These are phyloP conservation scores for Ceratocystis papillata DNA, from an alignment of 2,329 filamentous ascomycete species.

Conservation along the genomic window DNA sequence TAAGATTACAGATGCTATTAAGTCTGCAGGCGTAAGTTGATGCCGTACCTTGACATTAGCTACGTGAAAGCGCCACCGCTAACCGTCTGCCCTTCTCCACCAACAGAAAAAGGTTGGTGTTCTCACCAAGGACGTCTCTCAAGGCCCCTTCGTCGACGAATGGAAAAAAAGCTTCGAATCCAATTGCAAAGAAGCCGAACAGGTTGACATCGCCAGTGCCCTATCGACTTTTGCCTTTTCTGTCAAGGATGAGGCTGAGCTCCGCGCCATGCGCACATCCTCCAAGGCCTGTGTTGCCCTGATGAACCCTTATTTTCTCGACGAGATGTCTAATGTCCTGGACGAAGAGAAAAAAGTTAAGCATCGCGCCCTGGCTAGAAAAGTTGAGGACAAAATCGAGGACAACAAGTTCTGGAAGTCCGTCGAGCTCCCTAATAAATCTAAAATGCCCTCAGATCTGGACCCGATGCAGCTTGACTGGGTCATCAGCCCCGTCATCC, in stretches of 20 bases:
- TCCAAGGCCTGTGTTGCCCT: conserved; percentile 88
- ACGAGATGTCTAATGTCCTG: conserved; percentile 93
- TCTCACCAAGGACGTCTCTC: conserved; percentile 70
- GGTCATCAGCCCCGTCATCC: conserved; percentile 80
- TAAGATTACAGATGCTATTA: conserved; percentile 76
- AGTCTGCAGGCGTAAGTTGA: conserved; percentile 64
- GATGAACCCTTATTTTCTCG: conserved; percentile 93
- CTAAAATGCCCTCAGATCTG: conserved; percentile 75
- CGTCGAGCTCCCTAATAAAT: conserved; percentile 55
- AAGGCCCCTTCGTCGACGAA: conserved; percentile 85
- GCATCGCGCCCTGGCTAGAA: conserved; percentile 73
- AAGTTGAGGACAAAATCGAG: conserved; percentile 83
- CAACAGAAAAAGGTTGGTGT: conserved; percentile 77
- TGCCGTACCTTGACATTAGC: neutral
- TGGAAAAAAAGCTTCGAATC: conserved; percentile 79
- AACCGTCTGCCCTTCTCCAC: conserved; percentile 18
- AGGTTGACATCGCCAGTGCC: conserved; percentile 73
- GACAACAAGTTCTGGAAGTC: conserved; percentile 88
- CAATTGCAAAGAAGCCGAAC: conserved; percentile 73
- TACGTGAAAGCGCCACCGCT: neutral
- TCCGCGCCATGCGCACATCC: conserved; percentile 86
- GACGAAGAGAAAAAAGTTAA: conserved; percentile 97
- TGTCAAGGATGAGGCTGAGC: conserved; percentile 87
- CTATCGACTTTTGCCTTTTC: conserved; percentile 77
- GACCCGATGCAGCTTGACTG: conserved; percentile 85